Percentiles rank a stretch among this genome's conserved stretches.
These are phyloP conservation scores for Cytospora piceicola DNA, from an alignment of 2,329 filamentous ascomycete species.

Conservation along the genomic window DNA sequence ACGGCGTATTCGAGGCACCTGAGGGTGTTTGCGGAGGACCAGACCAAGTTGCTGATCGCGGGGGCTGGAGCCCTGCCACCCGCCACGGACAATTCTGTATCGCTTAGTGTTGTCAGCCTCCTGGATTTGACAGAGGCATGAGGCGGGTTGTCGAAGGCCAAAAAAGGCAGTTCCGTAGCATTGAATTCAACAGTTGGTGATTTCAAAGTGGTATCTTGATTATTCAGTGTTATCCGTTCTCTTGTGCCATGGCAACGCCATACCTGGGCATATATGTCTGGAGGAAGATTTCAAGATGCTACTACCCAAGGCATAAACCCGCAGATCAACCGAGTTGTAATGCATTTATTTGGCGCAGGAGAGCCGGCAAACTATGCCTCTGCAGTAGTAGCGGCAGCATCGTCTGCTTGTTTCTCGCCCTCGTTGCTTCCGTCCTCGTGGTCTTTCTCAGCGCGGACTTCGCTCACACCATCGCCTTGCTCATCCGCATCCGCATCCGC, in stretches of 20 bases:
- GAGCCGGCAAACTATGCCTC: slow-evolving; percentile 2
- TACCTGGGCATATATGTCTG: no score
- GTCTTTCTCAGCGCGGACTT: slow-evolving; percentile 21
- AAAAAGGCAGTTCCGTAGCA: neutral
- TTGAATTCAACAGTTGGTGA: neutral
- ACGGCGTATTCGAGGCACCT: slow-evolving; percentile 45
- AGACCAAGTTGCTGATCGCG: slow-evolving; percentile 47
- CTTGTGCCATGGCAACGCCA: neutral
- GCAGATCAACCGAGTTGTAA: neutral
- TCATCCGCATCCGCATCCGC: slow-evolving; percentile 3
- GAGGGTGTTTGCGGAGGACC: slow-evolving; percentile 42
- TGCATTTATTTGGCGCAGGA: no score
- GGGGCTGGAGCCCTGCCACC: slow-evolving; percentile 51
- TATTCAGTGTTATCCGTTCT: neutral
- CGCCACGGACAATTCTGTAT: slow-evolving; percentile 50
- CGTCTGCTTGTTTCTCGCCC: slow-evolving; percentile 10
- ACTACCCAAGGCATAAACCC: neutral
- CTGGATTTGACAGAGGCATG: slow-evolving; percentile 11
- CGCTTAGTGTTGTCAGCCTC: slow-evolving; percentile 41
- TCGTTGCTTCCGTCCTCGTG: neutral
- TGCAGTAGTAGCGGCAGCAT: neutral
- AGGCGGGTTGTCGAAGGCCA: neutral
- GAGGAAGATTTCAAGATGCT: neutral
- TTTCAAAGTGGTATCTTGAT: neutral
- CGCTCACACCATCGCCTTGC: slow-evolving; percentile 17